Evolutionary conservation across 768 basidiomycete species (phyloP), one percentile per base, ranked within the genome.

Genomic region (Suillus subaureus): DNA sequence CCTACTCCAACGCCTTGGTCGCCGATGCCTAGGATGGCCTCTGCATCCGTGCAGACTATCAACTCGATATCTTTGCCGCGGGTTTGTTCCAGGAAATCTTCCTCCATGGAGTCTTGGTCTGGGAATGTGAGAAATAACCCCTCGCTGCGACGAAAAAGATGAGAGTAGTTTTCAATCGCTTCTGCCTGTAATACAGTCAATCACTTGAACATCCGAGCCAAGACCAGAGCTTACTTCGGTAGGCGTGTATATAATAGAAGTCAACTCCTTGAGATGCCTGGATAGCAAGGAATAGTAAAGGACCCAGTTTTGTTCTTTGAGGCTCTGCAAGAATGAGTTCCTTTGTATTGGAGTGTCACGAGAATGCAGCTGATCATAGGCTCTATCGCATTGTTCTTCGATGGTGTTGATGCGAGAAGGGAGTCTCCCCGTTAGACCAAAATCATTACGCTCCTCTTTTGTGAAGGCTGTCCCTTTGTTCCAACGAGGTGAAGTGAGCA

Each of bases 391-490:
- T 73, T 96, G 94, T 67, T 93, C 84, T 9, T 93, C 89, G 9
- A 96, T 84, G 2, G 85, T 84, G 73, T 89, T 87, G 37, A 86
- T 79, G 37, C 81, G 80, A 65, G 69, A 80, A 8, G 86, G 85
- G 2, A 87, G 73, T 0, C 83, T 81, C 21, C 85, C 85, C 9
- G 74, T 77, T 23, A 90, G 79, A 23, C 89, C 90, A 64, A 97
- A 91, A 1, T 80, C 82, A 57, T 85, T 82, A 47, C 94, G 83
- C 76, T 97, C 94, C 12, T 81, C 73, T 9, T 71, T 57, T 0
- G 88, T 86, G 77, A 95, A 96, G 1, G 85, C 92, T 9, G 89
- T 92, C 18, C 94, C 94, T 77, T 92, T 92, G 82, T 91, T 91
- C 76, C 85, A 89, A 15, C 86, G 82, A 0, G 92, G 89, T 54